Base-by-base conservation (phyloP, 139 green algal genomes). In the Eudorina sp. region DNA sequence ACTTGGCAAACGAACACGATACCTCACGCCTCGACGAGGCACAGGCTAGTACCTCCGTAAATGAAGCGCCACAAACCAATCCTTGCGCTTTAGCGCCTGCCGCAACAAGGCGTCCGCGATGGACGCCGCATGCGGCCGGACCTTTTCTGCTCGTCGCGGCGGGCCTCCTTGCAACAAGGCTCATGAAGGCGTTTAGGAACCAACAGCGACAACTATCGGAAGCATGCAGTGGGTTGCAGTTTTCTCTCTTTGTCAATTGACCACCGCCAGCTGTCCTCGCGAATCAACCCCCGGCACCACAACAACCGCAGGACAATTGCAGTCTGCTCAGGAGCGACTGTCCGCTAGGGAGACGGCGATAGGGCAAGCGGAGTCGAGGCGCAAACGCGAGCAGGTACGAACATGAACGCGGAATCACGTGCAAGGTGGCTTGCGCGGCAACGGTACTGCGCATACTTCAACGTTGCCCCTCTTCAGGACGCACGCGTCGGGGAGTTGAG, bases 221-320 rank as follows among this genome's bases (percentile, higher is more conserved):
- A 45, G 68, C 83, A 3, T 88, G 83, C 45, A 53, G 83, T 78
- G 25, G 60, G 83, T 64, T 81, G 13, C 23, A 7, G 43, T 41
- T n/a, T n/a, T n/a, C n/a, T n/a, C n/a, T n/a, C n/a, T n/a, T n/a
- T n/a, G n/a, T n/a, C n/a, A n/a, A n/a, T n/a, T n/a, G n/a, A n/a
- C n/a, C n/a, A n/a, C n/a, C n/a, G n/a, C n/a, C n/a, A n/a, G n/a
- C n/a, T n/a, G n/a, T n/a, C n/a, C n/a, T n/a, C n/a, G n/a, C n/a
- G n/a, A n/a, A n/a, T n/a, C n/a, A n/a, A n/a, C n/a, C n/a, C n/a
- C n/a, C n/a, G n/a, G n/a, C n/a, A n/a, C n/a, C n/a, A n/a, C n/a
- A n/a, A n/a, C n/a, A n/a, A n/a, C 19, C 34, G 41, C 60, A 86
- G 80, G 48, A 27, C 80, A 86, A 34, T 60, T 86, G 4, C 34